These are phyloP conservation scores for Selaginella tamariscina DNA, from an alignment of 75 land plant genomes.

Conservation along the genomic window DNA sequence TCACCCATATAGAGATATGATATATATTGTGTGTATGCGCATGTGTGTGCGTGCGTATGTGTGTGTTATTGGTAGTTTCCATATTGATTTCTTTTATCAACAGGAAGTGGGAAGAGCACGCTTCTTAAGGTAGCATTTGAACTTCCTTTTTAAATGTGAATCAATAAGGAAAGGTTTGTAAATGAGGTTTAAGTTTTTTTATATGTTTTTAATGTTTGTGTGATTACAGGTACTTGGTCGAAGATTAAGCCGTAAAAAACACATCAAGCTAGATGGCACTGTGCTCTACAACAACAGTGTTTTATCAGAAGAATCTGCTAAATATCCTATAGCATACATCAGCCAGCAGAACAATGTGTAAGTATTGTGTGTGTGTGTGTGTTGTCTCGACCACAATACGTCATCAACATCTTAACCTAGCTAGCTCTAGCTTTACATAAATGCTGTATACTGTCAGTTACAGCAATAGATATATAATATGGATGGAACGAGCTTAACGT, in stretches of 20 bases:
- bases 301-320: constrained; percentile 21
- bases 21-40: too few species aligned
- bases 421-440: too few species aligned
- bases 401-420: too few species aligned
- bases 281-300: constrained; percentile 30
- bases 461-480: too few species aligned
- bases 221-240: constrained; percentile 29
- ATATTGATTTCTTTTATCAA: neutral
- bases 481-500: too few species aligned
- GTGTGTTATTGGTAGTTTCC: neutral
- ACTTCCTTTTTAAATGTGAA: too few species aligned
- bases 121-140: constrained; percentile 15
- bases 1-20: too few species aligned
- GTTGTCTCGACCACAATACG: too few species aligned
- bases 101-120: constrained; percentile 22
- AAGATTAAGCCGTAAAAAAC: constrained; percentile 15
- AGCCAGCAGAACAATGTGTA: constrained; percentile 25
- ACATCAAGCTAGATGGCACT: constrained; percentile 20
- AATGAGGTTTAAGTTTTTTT: neutral
- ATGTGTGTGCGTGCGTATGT: too few species aligned
- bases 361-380: too few species aligned
- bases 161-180: too few species aligned
- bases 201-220: neutral
- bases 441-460: too few species aligned
- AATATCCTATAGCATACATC: constrained; percentile 30